Conservation (phyloP, 768 basidiomycete species). For the Mycena alexandri region DNA sequence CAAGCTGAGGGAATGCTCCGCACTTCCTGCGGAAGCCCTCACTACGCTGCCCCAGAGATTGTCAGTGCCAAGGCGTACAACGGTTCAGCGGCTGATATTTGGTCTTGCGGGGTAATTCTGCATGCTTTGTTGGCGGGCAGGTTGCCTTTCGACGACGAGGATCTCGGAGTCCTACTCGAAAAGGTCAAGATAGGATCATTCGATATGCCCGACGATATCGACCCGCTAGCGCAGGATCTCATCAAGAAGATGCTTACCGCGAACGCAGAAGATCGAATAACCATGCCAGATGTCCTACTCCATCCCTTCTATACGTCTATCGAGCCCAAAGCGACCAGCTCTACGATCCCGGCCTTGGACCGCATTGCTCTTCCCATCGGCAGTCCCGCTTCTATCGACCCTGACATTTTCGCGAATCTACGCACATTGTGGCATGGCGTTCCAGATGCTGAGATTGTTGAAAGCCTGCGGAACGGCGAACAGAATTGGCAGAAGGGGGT, state of each 20-base stretch:
- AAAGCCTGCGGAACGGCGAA: constrained; percentile 72
- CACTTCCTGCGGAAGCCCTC: constrained; percentile 94
- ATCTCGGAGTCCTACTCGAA: constrained; percentile 79
- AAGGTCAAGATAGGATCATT: constrained; percentile 84
- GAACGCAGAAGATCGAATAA: constrained; percentile 81
- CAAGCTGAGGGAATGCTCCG: constrained; percentile 75
- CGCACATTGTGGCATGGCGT: constrained; percentile 92
- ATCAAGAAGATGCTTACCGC: constrained; percentile 85
- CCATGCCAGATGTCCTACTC: constrained; percentile 80
- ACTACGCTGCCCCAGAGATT: constrained; percentile 95
- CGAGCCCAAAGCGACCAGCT: constrained; percentile 57
- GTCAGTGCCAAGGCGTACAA: constrained; percentile 86
- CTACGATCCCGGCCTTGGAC: constrained; percentile 70
- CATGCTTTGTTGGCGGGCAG: constrained; percentile 88
- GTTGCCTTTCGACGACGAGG: constrained; percentile 95
- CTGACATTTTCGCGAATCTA: constrained; percentile 90
- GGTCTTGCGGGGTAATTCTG: constrained; percentile 96
- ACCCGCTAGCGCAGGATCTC: constrained; percentile 79
- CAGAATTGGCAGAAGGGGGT: constrained; percentile 97
- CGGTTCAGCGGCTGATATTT: constrained; percentile 91
- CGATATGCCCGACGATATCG: constrained; percentile 80
- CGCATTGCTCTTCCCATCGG: constrained; percentile 79
- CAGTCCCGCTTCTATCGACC: constrained; percentile 77
- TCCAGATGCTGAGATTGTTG: constrained; percentile 78
- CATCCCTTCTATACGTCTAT: constrained; percentile 85